Conservation (phyloP, 805 yeast genomes). For the Yamadazyma sp. region DNA sequence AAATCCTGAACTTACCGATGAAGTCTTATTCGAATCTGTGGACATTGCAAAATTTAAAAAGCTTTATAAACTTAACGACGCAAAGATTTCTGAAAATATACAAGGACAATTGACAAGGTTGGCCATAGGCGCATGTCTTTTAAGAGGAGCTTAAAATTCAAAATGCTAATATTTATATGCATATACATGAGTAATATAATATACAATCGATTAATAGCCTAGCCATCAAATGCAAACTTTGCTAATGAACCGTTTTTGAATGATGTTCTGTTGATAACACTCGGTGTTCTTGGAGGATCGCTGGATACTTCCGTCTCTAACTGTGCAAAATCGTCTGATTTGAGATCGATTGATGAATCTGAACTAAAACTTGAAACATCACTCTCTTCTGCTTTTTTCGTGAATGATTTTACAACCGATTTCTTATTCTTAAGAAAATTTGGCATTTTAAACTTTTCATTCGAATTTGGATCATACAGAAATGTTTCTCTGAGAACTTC, state of each 20-base stretch:
- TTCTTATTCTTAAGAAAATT: background rate
- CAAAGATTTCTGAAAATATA: constrained; percentile 10
- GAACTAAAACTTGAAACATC: constrained; percentile 1
- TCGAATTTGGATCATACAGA: constrained; percentile 16
- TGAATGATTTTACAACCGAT: background rate
- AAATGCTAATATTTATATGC: background rate
- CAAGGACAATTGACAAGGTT: constrained; percentile 35
- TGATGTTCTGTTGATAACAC: background rate
- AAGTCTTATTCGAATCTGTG: constrained; percentile 15
- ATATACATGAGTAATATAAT: constrained; percentile 1
- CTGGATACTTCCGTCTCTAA: background rate
- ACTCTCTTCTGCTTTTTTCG: background rate
- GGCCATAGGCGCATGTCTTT: constrained; percentile 45
- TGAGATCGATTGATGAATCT: constrained; percentile 5
- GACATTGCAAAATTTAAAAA: constrained; percentile 33
- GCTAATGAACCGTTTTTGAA: constrained; percentile 9
- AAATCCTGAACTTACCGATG: constrained; percentile 22
- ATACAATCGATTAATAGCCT: background rate
- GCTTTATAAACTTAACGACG: constrained; percentile 35
- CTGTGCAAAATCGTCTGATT: constrained; percentile 2
- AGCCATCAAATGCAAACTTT: constrained; percentile 14
- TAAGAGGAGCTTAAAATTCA: constrained; percentile 38
- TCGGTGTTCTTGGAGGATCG: background rate
- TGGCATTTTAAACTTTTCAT: constrained; percentile 1
- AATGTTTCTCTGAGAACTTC: constrained; percentile 19